Evolutionary conservation across 352 stramenopile species (phyloP).

Genomic region (Vaucheria bursata): DNA sequence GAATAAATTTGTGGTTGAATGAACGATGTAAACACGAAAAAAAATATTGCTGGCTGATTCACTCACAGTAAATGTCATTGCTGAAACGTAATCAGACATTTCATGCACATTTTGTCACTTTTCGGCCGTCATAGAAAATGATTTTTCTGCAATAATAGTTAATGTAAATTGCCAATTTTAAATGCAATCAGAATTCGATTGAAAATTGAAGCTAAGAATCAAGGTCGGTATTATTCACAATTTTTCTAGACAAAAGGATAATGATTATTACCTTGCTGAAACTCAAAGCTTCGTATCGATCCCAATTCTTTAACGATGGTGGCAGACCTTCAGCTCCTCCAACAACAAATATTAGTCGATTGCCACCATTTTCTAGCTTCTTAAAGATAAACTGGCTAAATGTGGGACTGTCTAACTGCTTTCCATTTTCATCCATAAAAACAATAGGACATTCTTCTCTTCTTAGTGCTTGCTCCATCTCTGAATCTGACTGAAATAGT

Average conservation of each 20-base stretch:
- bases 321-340: conserved; percentile 63
- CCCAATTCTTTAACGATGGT: conserved; percentile 22
- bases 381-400: conserved; percentile 60
- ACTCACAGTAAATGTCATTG: no score
- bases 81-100: no score
- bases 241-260: neutral
- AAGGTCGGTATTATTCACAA: neutral
- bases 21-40: no score
- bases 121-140: no score
- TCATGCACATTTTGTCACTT: neutral
- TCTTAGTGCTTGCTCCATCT: conserved; percentile 3
- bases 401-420: conserved; percentile 47
- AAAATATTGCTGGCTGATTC: no score
- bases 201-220: neutral
- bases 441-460: conserved; percentile 21
- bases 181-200: neutral
- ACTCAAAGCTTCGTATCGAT: conserved; percentile 4
- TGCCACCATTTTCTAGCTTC: conserved; percentile 62
- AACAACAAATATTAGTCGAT: conserved; percentile 62
- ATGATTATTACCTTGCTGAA: conserved; percentile 25
- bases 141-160: neutral
- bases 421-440: conserved; percentile 43
- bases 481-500: conserved; percentile 2
- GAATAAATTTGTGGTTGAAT: no score
- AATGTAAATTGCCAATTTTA: neutral